Evolutionary conservation across 352 stramenopile species (phyloP).

Genomic region (Discostella stelligera): DNA sequence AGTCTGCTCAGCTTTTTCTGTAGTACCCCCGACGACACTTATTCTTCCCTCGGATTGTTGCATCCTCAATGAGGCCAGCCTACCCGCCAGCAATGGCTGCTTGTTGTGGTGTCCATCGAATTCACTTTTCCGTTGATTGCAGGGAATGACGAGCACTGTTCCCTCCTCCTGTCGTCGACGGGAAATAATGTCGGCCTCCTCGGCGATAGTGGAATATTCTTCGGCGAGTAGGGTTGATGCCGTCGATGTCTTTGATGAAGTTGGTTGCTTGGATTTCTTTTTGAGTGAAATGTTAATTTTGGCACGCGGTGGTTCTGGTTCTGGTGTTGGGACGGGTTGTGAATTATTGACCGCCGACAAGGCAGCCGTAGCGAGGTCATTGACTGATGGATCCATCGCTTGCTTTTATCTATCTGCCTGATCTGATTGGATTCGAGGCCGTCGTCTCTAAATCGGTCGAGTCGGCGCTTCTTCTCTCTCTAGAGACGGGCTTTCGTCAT

Average conservation of each 20-base stretch:
- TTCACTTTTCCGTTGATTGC: conserved; percentile 19
- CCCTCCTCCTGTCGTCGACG: conserved; percentile 41
- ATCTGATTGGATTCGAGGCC: no score
- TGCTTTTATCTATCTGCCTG: no score
- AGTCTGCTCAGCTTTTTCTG: neutral
- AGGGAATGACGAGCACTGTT: conserved; percentile 49
- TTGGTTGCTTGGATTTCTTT: conserved; percentile 12
- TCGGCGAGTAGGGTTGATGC: conserved; percentile 21
- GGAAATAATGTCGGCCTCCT: conserved; percentile 42
- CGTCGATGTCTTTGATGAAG: neutral
- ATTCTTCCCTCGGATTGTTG: neutral
- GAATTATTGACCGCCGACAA: neutral
- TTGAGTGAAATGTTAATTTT: conserved; percentile 27
- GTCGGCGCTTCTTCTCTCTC: no score
- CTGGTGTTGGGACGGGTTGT: neutral
- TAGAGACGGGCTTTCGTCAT: conserved; percentile 4
- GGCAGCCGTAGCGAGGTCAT: neutral
- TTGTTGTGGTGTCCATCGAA: conserved; percentile 19
- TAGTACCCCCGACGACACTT: neutral
- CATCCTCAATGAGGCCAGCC: conserved; percentile 27
- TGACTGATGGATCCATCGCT: no score
- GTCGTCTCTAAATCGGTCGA: no score
- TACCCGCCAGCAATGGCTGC: conserved; percentile 15
- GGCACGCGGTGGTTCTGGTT: neutral
- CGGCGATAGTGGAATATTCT: conserved; percentile 50